Evolutionary conservation across 179 eudicot genomes (phyloP).

Genomic region (Silene vulgaris): DNA sequence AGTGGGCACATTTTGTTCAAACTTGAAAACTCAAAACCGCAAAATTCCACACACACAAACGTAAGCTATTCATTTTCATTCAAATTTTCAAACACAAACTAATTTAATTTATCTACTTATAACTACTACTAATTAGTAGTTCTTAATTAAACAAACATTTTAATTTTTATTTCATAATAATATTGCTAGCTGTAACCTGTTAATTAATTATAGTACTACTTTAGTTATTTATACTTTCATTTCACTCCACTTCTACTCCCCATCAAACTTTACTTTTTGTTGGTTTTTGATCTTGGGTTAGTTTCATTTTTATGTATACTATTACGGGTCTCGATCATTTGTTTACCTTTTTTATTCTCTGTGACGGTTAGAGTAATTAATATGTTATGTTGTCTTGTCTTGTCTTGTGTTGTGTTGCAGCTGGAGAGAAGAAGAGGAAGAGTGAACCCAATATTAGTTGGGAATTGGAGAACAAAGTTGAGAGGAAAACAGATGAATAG

Average conservation of each 20-base stretch:
- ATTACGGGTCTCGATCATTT: background rate
- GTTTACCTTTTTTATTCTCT: background rate
- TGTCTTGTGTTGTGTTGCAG: background rate
- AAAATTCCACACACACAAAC: conserved; percentile 10
- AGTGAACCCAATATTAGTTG: conserved; percentile 31
- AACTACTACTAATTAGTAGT: background rate
- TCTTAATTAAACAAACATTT: no score
- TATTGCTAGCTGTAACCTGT: conserved; percentile 9
- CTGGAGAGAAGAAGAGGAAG: conserved; percentile 31
- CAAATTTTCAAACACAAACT: background rate
- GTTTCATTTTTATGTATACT: background rate
- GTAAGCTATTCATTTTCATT: conserved; percentile 13
- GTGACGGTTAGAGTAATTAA: no score
- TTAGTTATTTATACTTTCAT: background rate
- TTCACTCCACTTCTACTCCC: background rate
- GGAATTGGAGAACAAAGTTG: conserved; percentile 31
- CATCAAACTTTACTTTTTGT: background rate
- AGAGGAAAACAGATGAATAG: conserved; percentile 32
- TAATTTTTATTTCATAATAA: background rate
- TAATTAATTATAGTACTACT: background rate
- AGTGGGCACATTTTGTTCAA: conserved; percentile 7
- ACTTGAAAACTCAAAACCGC: conserved; percentile 8
- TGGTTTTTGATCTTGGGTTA: background rate
- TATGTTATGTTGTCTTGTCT: no score
- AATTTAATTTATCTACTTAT: background rate